A percentile compares a stretch with the other conserved stretches of the same genome.
phyloP scores from a whole-genome alignment of 306 rosid species.

The Alnus glutinosa region DNA sequence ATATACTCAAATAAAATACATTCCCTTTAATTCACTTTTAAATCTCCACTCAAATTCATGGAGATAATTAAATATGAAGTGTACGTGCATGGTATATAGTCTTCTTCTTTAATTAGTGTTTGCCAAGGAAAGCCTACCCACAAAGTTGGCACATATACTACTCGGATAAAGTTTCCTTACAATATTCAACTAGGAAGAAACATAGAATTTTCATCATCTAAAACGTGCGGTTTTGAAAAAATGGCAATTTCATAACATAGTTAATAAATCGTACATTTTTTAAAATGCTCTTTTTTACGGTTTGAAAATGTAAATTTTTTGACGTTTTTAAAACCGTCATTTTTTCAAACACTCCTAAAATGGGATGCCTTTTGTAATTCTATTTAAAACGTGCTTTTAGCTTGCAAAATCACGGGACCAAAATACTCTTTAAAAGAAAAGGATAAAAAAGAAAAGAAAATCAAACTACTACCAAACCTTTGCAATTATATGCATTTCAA shows the following conservation, averaged over 20 bases:
- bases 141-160: background rate
- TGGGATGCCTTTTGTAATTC: too few relatives aligned
- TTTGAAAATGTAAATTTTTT: too few relatives aligned
- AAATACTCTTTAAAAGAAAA: too few relatives aligned
- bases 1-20: background rate
- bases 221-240: background rate
- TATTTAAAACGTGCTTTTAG: too few relatives aligned
- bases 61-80: background rate
- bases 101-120: slow-evolving; percentile 10
- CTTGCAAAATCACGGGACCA: too few relatives aligned
- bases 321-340: too few relatives aligned
- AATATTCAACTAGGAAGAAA: background rate
- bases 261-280: too few relatives aligned
- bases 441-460: too few relatives aligned
- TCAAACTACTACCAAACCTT: background rate
- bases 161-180: background rate
- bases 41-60: slow-evolving; percentile 30
- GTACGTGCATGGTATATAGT: background rate
- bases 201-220: background rate
- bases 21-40: slow-evolving; percentile 2
- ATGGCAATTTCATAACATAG: too few relatives aligned
- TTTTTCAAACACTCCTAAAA: too few relatives aligned
- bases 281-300: too few relatives aligned
- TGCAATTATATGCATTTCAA: background rate
- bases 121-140: background rate